Percentiles rank a stretch among this genome's conserved stretches.
Evolutionary conservation across 1,284 basidiomycete genomes (phyloP).

Genomic region (Boletus nobilissimus): DNA sequence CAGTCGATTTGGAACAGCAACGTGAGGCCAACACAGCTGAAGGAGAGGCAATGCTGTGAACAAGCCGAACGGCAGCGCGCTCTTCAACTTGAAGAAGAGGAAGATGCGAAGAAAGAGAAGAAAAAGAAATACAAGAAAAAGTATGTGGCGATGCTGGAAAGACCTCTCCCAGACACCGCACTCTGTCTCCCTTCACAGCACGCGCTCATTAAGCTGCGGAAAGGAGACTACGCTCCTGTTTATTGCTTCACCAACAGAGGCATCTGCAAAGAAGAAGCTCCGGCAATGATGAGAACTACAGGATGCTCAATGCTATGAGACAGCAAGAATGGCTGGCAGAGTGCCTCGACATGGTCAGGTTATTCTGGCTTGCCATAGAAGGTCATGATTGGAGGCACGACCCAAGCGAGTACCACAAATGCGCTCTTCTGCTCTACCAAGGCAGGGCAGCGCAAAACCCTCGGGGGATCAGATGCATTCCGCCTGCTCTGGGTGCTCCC

Average conservation of each 20-base stretch:
- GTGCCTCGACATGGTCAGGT: background rate
- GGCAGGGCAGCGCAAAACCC: too few relatives aligned
- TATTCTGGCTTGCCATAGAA: background rate
- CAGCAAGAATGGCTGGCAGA: constrained; percentile 1
- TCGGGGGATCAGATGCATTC: too few relatives aligned
- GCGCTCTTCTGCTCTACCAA: too few relatives aligned
- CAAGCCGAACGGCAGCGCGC: too few relatives aligned
- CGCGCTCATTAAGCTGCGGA: background rate
- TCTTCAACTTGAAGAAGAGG: too few relatives aligned
- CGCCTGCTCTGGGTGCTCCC: too few relatives aligned
- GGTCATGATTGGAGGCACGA: background rate
- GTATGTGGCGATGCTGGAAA: background rate
- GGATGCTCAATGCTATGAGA: background rate
- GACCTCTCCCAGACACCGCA: accelerated
- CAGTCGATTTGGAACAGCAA: too few relatives aligned
- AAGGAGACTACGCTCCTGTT: background rate
- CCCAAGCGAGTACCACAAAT: background rate
- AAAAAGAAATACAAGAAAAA: background rate
- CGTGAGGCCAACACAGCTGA: too few relatives aligned
- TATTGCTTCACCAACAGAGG: constrained; percentile 2
- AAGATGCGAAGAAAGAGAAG: background rate
- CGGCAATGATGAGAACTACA: background rate
- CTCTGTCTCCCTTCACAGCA: background rate
- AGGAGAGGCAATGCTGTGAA: too few relatives aligned
- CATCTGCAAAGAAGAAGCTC: background rate